Percentiles rank a stretch among this genome's conserved stretches.
Conservation (phyloP, 352 stramenopile species). For the Pythium aphanidermatum region DNA sequence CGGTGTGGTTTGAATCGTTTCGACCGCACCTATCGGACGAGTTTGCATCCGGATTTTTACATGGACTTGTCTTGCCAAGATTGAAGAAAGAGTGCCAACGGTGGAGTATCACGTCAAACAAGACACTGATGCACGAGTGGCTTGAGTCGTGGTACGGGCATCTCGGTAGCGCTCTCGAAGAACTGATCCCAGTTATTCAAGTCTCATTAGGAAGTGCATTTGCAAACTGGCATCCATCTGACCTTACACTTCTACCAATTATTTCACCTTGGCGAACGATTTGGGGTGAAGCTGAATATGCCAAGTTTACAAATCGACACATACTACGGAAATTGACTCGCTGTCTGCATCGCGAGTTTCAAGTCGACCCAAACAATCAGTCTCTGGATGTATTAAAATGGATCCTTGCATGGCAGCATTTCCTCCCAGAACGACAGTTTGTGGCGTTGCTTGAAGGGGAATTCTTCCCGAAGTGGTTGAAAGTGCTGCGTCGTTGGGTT, state of each 20-base stretch:
- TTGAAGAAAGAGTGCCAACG: constrained; percentile 63
- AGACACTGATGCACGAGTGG: constrained; percentile 69
- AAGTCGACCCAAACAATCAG: constrained; percentile 70
- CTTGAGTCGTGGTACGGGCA: constrained; percentile 58
- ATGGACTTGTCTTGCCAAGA: constrained; percentile 56
- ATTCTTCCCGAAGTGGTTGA: constrained; percentile 90
- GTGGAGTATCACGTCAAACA: constrained; percentile 47
- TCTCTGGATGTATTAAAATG: constrained; percentile 59
- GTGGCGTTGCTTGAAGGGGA: constrained; percentile 85
- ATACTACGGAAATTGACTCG: constrained; percentile 71
- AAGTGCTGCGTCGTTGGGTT: constrained; percentile 79
- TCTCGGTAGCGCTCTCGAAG: constrained; percentile 36
- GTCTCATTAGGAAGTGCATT: constrained; percentile 52
- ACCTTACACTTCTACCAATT: constrained; percentile 52
- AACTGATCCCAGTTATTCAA: constrained; percentile 67
- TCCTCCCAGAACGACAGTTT: constrained; percentile 68
- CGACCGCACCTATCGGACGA: constrained; percentile 38
- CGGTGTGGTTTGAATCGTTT: constrained; percentile 41
- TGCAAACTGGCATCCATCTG: constrained; percentile 77
- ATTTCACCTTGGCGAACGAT: constrained; percentile 64
- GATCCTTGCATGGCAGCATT: constrained; percentile 65
- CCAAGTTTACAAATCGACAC: constrained; percentile 77
- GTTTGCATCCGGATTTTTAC: constrained; percentile 50
- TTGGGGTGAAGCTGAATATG: constrained; percentile 77
- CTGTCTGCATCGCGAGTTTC: constrained; percentile 76